Base-by-base conservation (phyloP, 495 filamentous ascomycete species). In the Xylaria nigripes region DNA sequence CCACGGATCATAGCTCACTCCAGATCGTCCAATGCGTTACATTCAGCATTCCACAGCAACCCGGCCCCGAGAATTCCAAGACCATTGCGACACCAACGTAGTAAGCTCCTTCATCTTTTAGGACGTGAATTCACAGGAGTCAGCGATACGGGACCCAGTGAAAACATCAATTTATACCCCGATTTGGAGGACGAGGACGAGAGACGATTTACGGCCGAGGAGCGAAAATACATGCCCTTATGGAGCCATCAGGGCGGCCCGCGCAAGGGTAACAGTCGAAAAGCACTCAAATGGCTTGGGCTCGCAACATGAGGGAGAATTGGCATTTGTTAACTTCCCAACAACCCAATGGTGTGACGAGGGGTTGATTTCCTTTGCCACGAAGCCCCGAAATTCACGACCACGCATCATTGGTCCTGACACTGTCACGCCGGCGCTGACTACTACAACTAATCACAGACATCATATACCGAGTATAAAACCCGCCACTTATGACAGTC, bases 221-320 rank as follows among this genome's bases (percentile, higher is more conserved):
- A 65, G 29, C 61, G 67, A 4, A 64, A 67, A 45, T 67, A 69
- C 21, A 69, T 71, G 61, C 65, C 68, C 15, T 56, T 68, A 27
- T 71, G 63, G 54, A 46, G 27, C 21, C 45, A 54, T 16, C 55
- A 51, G 22, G 15, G 45, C 1, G 42, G 34, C 0, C 46, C 58
- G 32, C 61, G 58, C 19, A 67, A 66, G 53, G 60, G 58, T 7
- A 67, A 55, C 27, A 66, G 62, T 34, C 59, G 61, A 6, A 70
- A 70, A 51, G 68, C 68, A 29, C 57, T 70, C 21, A 68, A 67
- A 54, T 70, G 65, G 60, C 57, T 70, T 1, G 68, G 68, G n/a
- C 60, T 71, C 10, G 51, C 65, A 12, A 48, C 19, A 0, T 54
- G 6, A 54, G 23, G 15, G 41, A 12, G 27, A 9, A 29, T 29